A percentile compares a stretch with the other conserved stretches of the same genome.
phyloP scores from a whole-genome alignment of 345 rosid species.

The Trapa bicornis region DNA sequence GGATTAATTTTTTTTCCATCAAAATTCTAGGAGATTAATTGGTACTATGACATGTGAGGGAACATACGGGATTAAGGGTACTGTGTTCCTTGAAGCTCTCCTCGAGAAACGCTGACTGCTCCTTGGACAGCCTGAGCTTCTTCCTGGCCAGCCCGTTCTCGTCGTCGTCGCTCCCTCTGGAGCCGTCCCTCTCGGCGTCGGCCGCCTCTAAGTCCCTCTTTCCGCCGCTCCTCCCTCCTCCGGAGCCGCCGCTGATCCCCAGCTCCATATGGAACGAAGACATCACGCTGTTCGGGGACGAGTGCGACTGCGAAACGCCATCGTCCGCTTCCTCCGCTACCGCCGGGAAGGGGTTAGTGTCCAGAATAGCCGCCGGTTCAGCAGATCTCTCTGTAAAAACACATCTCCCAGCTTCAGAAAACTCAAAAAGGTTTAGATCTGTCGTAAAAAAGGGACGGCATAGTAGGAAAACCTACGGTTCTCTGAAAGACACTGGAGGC shows the following conservation, averaged over 20 bases:
- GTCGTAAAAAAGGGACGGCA: too few relatives aligned
- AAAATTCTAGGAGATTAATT: too few relatives aligned
- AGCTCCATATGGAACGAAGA: slow-evolving; percentile 83
- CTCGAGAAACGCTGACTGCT: slow-evolving; percentile 93
- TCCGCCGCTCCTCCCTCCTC: too few relatives aligned
- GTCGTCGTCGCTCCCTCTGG: slow-evolving; percentile 81
- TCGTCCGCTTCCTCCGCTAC: slow-evolving; percentile 31
- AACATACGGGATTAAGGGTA: slow-evolving; percentile 86
- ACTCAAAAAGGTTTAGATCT: too few relatives aligned
- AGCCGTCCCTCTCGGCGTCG: slow-evolving; percentile 41
- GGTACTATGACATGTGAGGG: too few relatives aligned
- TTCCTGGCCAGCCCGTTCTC: slow-evolving; percentile 82
- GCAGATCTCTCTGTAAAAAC: too few relatives aligned
- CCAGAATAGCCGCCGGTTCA: slow-evolving; percentile 18
- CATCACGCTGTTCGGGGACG: slow-evolving; percentile 69
- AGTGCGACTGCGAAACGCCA: slow-evolving; percentile 24
- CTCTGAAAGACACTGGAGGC: slow-evolving; percentile 59
- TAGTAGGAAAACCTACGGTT: slow-evolving; percentile 20
- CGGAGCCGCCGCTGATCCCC: slow-evolving; percentile 33
- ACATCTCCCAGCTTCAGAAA: too few relatives aligned
- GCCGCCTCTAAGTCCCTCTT: slow-evolving; percentile 36
- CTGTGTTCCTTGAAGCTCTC: slow-evolving; percentile 92
- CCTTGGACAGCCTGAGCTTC: slow-evolving; percentile 90
- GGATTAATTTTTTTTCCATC: too few relatives aligned
- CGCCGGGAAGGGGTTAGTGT: slow-evolving; percentile 41